These are phyloP conservation scores for Pneumocystis carinii DNA, from an alignment of 1,139 yeast species.

Conservation along the genomic window DNA sequence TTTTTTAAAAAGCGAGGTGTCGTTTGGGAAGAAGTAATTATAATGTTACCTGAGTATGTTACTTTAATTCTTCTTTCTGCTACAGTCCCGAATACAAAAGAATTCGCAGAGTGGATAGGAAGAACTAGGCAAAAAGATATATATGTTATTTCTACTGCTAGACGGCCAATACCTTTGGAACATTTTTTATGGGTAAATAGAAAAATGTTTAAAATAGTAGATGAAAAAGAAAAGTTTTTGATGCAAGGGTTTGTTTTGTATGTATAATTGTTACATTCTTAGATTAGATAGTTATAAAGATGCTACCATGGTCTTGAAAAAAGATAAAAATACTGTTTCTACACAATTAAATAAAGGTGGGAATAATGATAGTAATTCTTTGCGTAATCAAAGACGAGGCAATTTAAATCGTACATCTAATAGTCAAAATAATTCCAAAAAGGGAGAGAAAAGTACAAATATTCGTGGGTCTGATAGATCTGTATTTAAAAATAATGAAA, in stretches of 20 bases:
- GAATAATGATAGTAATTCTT: slow-evolving; percentile 22
- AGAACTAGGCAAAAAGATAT: slow-evolving; percentile 91
- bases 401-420: slow-evolving; percentile 18
- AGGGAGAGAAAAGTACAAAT: slow-evolving; percentile 19
- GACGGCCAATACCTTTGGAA: slow-evolving; percentile 90
- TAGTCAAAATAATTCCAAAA: slow-evolving; percentile 25
- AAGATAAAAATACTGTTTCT: slow-evolving; percentile 11
- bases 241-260: slow-evolving; percentile 31
- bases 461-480: slow-evolving; percentile 21
- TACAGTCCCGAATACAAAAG: slow-evolving; percentile 93
- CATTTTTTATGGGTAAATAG: slow-evolving; percentile 69
- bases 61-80: slow-evolving; percentile 81
- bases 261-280: neutral
- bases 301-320: slow-evolving; percentile 15
- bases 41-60: slow-evolving; percentile 90
- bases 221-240: slow-evolving; percentile 52
- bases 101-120: slow-evolving; percentile 97
- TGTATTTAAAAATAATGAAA: slow-evolving; percentile 33
- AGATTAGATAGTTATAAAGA: slow-evolving; percentile 12
- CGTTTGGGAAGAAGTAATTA: slow-evolving; percentile 98
- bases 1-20: slow-evolving; percentile 50
- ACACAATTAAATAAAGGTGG: slow-evolving; percentile 1
- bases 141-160: slow-evolving; percentile 86
- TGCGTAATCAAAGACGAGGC: slow-evolving; percentile 21
- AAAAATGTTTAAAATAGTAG: slow-evolving; percentile 54